Evolutionary conservation across 1,284 basidiomycete species (phyloP), one percentile per base, ranked within the genome.

Genomic region (Apiotrichum montevideense): DNA sequence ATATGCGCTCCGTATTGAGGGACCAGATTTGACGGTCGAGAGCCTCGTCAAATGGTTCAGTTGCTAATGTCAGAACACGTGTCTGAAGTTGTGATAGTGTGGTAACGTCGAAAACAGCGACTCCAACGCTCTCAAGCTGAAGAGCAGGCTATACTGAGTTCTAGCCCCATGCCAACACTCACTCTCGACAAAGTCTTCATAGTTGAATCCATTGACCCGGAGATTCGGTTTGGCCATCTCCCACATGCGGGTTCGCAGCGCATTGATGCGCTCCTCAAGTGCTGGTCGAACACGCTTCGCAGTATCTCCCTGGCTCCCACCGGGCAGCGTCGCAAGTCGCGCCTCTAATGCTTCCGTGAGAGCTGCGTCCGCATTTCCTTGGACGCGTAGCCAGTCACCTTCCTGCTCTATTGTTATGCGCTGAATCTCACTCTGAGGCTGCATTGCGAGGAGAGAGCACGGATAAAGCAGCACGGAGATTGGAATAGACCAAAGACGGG

Each of bases 31-130:
- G 80, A 54, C 86, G 78, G 67, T 89, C 87, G 41, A 90, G 79
- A 1, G 81, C 83, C 71, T 91, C 88, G 67, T 91, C 88, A 67
- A 90, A 91, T 5, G 83, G 81, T 66, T 90, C 87, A 58, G 83
- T 82, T 32, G 86, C 87, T 87, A 63, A 44, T 5, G 52, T 62
- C 39, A 59, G 55, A 42, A 29, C 29, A 29, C 29, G 29, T 29
- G 29, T 29, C 29, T 3, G 29, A 29, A 29, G 29, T 29, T 29
- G 29, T 29, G 29, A 29, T 29, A 29, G 29, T 29, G 29, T 3
- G 29, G 29, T 29, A 29, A 29, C 29, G 3, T 29, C 29, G 29
- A 29, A 29, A 29, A 29, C 29, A 29, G 29, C 29, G 29, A 29
- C 29, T 3, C 29, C 29, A 29, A 29, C 29, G 29, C 29, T 29